These are phyloP conservation scores for Bruguiera sexangula DNA, from an alignment of 345 rosid genomes.

Conservation along the genomic window DNA sequence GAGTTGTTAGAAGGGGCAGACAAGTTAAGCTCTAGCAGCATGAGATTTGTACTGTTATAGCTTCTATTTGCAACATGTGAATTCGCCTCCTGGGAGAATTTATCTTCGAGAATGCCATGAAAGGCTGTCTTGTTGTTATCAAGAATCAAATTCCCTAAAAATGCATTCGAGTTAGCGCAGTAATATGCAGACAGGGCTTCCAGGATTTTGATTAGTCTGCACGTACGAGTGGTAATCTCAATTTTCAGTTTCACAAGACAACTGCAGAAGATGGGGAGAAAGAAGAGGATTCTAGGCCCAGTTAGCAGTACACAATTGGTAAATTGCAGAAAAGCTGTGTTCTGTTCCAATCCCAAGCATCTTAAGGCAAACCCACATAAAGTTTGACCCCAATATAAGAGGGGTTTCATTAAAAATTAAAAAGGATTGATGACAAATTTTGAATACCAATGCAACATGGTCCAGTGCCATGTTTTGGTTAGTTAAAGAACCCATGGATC, in stretches of 20 bases:
- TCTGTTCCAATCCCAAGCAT: background rate
- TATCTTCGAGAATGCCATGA: slow-evolving; percentile 17
- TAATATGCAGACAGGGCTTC: background rate
- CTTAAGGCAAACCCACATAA: background rate
- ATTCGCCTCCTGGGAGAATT: slow-evolving; percentile 10
- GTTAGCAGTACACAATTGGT: background rate
- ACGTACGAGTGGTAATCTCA: background rate
- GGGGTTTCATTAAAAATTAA: too few relatives aligned
- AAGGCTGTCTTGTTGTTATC: slow-evolving; percentile 15
- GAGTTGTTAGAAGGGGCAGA: slow-evolving; percentile 32
- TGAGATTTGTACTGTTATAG: slow-evolving; percentile 23
- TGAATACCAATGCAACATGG: too few relatives aligned
- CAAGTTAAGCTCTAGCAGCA: slow-evolving; percentile 36
- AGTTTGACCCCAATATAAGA: too few relatives aligned
- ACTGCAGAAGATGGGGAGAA: background rate
- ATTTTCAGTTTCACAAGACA: background rate
- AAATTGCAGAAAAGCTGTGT: too few relatives aligned
- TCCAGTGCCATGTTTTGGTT: too few relatives aligned
- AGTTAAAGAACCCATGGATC: too few relatives aligned
- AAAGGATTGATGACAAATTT: too few relatives aligned
- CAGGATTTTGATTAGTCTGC: background rate
- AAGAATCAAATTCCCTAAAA: slow-evolving; percentile 32
- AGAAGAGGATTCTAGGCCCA: background rate
- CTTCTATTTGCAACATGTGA: slow-evolving; percentile 15
- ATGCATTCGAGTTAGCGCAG: slow-evolving; percentile 7